Conservation (phyloP, 345 rosid genomes). For the Salix udensis region DNA sequence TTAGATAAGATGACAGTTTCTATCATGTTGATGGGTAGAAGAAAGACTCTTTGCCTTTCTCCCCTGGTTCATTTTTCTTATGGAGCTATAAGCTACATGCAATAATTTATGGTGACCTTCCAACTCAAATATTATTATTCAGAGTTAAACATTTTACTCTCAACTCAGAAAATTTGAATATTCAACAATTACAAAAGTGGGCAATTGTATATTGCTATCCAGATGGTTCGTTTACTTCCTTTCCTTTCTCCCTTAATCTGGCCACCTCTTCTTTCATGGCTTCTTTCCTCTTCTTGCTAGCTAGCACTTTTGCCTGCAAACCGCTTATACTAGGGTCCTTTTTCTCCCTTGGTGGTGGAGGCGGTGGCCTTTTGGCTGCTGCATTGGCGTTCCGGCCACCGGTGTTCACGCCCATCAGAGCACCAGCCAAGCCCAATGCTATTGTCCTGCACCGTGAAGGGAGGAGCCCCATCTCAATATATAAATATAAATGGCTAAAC, state of each 20-base stretch:
- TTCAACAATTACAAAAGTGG: neutral
- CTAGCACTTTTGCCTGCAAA: constrained; percentile 71
- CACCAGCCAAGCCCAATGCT: constrained; percentile 43
- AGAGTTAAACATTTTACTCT: neutral
- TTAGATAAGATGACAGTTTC: too few relatives aligned
- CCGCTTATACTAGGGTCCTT: constrained; percentile 75
- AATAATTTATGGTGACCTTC: too few relatives aligned
- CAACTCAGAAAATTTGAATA: neutral
- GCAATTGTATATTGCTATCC: neutral
- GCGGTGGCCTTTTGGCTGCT: constrained; percentile 60
- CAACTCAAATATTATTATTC: neutral
- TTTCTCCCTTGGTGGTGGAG: constrained; percentile 56
- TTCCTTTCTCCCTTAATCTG: constrained; percentile 69
- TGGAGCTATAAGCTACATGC: neutral
- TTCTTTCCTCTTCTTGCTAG: constrained; percentile 66
- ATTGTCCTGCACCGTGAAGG: constrained; percentile 29
- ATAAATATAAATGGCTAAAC: neutral
- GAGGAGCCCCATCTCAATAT: neutral
- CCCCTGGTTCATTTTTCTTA: neutral
- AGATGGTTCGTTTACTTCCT: constrained; percentile 22
- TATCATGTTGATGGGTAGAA: too few relatives aligned
- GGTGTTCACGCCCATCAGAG: constrained; percentile 40
- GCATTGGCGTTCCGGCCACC: constrained; percentile 45
- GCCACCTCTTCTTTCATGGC: constrained; percentile 44
- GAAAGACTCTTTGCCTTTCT: neutral